phyloP scores from a whole-genome alignment of 1,284 basidiomycete species.

The Wolfiporia cocos region DNA sequence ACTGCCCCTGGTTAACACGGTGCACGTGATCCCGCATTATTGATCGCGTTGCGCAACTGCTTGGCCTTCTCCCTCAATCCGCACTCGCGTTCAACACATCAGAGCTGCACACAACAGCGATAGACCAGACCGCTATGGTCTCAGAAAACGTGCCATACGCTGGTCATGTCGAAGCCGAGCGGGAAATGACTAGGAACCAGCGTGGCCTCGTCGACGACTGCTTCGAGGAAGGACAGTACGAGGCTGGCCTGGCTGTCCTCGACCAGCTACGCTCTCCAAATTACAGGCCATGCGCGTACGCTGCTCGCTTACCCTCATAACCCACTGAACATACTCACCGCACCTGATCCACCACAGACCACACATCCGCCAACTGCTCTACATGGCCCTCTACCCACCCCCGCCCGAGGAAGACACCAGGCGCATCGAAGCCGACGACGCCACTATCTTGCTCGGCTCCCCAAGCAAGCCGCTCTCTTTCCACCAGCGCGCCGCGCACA shows the following conservation, averaged over 20 bases:
- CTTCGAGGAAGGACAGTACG: constrained; percentile 70
- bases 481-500: constrained; percentile 33
- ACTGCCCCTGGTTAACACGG: too few relatives aligned
- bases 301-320: constrained; percentile 6
- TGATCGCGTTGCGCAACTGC: too few relatives aligned
- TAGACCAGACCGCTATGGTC: too few relatives aligned
- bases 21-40: too few relatives aligned
- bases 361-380: constrained; percentile 62
- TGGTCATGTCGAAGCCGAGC: constrained; percentile 23
- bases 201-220: constrained; percentile 57
- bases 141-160: neutral
- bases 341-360: constrained; percentile 28
- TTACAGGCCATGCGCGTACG: constrained; percentile 50
- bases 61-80: too few relatives aligned
- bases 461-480: constrained; percentile 37
- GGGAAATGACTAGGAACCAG: constrained; percentile 50
- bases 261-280: constrained; percentile 52
- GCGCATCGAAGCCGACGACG: constrained; percentile 23
- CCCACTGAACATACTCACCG: neutral
- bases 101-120: too few relatives aligned
- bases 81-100: too few relatives aligned
- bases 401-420: constrained; percentile 25
- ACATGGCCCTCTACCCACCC: constrained; percentile 57
- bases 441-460: constrained; percentile 28
- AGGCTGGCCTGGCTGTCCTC: constrained; percentile 52